Evolutionary conservation across 2,329 filamentous ascomycete genomes (phyloP).

Genomic region (Aureobasidium pullulans): DNA sequence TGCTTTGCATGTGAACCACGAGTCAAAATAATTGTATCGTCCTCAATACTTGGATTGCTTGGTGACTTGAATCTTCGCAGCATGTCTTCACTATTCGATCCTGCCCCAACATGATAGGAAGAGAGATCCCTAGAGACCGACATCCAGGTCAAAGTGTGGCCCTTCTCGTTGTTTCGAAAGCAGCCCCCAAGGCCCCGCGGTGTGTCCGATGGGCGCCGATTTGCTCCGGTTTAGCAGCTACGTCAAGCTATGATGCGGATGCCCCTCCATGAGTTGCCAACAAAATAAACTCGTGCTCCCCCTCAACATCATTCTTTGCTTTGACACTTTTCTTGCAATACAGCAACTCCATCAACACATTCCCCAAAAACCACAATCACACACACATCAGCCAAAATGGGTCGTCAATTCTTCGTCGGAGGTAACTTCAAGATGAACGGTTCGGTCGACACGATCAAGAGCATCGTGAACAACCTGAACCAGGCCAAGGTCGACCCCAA

Average conservation of each 20-base stretch:
- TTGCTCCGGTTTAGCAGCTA: constrained; percentile 3
- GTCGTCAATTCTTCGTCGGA: constrained; percentile 48
- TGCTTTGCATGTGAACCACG: too few relatives aligned
- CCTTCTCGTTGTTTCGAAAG: constrained; percentile 5
- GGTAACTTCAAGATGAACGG: constrained; percentile 99
- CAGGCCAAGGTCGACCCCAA: constrained; percentile 70
- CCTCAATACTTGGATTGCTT: too few relatives aligned
- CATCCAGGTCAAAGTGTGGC: too few relatives aligned
- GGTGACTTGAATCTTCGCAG: too few relatives aligned
- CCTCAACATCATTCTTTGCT: constrained; percentile 6
- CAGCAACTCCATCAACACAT: not conserved
- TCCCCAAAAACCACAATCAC: not conserved
- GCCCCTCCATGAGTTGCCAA: constrained; percentile 11
- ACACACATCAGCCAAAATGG: constrained; percentile 26
- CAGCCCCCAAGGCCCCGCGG: not conserved
- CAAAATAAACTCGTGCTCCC: constrained; percentile 8
- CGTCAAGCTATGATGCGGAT: constrained; percentile 12
- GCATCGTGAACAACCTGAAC: constrained; percentile 87
- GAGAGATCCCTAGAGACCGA: too few relatives aligned
- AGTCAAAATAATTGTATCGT: too few relatives aligned
- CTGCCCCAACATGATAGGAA: too few relatives aligned
- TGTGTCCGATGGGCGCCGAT: not conserved
- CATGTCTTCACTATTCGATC: too few relatives aligned
- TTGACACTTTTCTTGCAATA: constrained; percentile 7
- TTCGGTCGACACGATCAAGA: constrained; percentile 78